Base-by-base conservation (phyloP, 1,284 basidiomycete genomes). In the Phellopilus nigrolimitatus region DNA sequence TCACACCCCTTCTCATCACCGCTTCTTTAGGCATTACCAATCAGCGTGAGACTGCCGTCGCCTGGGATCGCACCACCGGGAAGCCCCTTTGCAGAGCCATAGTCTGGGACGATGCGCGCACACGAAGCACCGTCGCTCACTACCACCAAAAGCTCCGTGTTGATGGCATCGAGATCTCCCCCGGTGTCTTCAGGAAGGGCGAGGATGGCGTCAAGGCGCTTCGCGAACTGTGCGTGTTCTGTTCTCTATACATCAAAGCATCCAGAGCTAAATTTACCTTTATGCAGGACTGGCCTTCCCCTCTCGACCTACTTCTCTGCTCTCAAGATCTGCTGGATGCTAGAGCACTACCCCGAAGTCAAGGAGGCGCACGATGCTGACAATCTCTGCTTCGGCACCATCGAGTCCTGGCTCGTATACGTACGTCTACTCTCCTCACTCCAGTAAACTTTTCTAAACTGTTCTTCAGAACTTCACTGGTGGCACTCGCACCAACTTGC, bases 221-320 rank as follows among this genome's bases (percentile, higher is more conserved):
- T 49, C 78, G 82, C 89, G 91, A 65, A 61, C 80, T 71, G 43
- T 49, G 54, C 15, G 45, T 31, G 52, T 39, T 36, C 19, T 42
- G n/a, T n/a, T 36, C 19, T 30, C 25, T 22, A 3, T 10, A 21
- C 33, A 34, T 12, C 24, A 41, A 3, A 2, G 15, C 44, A 4
- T 28, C 27, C 5, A 2, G 15, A 13, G 41, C 24, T 42, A n/a
- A 15, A 45, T 43, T 55, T 57, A 28, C 58, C 27, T 25, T 36
- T 27, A 7, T 38, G 46, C 51, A 93, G 88, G 50, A 97, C 92
- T 40, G 94, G 93, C 30, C 77, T 97, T 36, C 89, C 89, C n/a
- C 73, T 98, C 17, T 95, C 92, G 17, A 97, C 95, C 0, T 98
- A 98, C 71, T 98, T 98, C 70, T 95, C 93, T 7, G 94, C 89